These are phyloP conservation scores for Verticillium longisporum DNA, from an alignment of 2,329 filamentous ascomycete species.

Conservation along the genomic window DNA sequence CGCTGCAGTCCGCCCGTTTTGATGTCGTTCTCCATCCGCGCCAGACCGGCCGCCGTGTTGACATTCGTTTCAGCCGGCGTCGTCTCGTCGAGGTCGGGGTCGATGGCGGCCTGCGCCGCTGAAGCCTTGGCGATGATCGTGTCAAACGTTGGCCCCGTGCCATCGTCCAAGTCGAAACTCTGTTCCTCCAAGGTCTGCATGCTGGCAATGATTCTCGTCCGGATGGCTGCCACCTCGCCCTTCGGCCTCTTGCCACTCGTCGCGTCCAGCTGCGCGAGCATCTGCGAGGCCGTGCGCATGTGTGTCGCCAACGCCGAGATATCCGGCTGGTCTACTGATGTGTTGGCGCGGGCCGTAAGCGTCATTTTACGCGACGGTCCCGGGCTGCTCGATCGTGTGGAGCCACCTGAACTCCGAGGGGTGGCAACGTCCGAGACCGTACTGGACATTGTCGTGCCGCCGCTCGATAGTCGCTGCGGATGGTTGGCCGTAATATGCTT, in stretches of 20 bases:
- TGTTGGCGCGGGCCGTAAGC: conserved; percentile 46
- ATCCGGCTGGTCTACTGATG: conserved; percentile 63
- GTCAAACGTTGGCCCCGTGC: conserved; percentile 69
- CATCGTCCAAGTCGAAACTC: conserved; percentile 70
- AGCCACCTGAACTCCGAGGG: conserved; percentile 62
- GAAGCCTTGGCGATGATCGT: conserved; percentile 71
- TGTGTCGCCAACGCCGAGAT: conserved; percentile 78
- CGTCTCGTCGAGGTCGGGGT: conserved; percentile 50
- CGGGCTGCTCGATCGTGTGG: conserved; percentile 61
- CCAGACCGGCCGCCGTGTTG: conserved; percentile 67
- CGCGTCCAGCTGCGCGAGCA: conserved; percentile 76
- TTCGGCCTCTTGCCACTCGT: conserved; percentile 74
- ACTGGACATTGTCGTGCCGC: conserved; percentile 49
- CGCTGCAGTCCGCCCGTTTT: conserved; percentile 79
- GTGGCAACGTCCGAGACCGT: conserved; percentile 55
- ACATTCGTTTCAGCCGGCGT: conserved; percentile 44
- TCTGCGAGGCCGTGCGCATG: conserved; percentile 81
- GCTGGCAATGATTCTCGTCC: conserved; percentile 81
- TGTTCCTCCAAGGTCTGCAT: conserved; percentile 86
- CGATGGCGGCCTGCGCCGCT: conserved; percentile 39
- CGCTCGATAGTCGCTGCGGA: conserved; percentile 52
- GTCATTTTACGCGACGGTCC: conserved; percentile 54
- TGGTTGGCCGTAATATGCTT: conserved; percentile 20
- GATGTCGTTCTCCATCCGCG: conserved; percentile 83
- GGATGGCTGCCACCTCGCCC: conserved; percentile 75